Evolutionary conservation across 2,329 filamentous ascomycete species (phyloP).

Genomic region (Fusarium brachygibbosum): DNA sequence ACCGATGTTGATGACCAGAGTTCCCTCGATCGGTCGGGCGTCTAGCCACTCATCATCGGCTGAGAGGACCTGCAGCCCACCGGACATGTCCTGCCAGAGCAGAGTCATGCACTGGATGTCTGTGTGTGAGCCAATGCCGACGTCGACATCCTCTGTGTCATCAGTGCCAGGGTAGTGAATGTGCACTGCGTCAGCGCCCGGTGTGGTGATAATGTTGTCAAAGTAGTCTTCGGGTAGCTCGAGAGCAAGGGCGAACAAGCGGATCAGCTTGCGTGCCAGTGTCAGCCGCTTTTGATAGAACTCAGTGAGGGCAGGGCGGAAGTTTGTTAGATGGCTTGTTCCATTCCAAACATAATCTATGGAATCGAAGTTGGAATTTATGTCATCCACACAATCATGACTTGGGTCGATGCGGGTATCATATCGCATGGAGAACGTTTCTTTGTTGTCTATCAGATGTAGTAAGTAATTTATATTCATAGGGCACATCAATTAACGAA

Average conservation of each 20-base stretch:
- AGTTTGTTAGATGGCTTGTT: background rate
- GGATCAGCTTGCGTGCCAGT: conserved; percentile 14
- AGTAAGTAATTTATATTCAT: background rate
- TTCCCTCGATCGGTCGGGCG: background rate
- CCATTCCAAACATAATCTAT: conserved; percentile 17
- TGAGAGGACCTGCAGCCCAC: conserved; percentile 10
- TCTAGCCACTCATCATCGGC: conserved; percentile 26
- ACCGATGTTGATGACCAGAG: conserved; percentile 17
- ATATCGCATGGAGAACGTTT: conserved; percentile 24
- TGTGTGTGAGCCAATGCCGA: conserved; percentile 15
- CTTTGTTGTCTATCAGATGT: conserved; percentile 5
- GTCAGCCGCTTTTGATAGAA: conserved; percentile 13
- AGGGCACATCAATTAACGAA: accelerated
- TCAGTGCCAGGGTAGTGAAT: conserved; percentile 17
- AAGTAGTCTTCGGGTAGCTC: conserved; percentile 15
- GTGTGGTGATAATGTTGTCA: conserved; percentile 12
- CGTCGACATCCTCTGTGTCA: background rate
- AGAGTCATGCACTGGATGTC: conserved; percentile 22
- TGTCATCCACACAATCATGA: background rate
- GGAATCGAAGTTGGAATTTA: conserved; percentile 15
- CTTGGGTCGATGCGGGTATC: conserved; percentile 7
- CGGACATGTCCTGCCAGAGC: conserved; percentile 27
- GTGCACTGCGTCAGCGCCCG: conserved; percentile 17
- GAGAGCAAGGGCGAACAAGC: conserved; percentile 11
- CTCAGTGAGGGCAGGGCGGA: background rate